Evolutionary conservation across 495 filamentous ascomycete genomes (phyloP), one percentile per base, ranked within the genome.

Genomic region (Neurospora sp.): DNA sequence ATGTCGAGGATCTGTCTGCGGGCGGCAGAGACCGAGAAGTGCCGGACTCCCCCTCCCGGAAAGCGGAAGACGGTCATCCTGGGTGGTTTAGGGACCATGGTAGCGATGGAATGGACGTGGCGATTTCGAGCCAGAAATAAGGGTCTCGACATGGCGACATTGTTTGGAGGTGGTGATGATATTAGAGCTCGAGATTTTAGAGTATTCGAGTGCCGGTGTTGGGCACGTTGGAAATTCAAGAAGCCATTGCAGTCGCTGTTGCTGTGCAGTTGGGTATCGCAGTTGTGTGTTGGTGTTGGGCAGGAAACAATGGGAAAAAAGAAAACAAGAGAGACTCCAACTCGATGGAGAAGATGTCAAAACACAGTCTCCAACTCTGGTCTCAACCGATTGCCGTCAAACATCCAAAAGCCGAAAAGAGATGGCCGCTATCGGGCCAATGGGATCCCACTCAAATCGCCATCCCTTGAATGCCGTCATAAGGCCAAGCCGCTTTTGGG

Each of bases 1-100:
- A 86, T 81, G 44, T 86, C 83, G 73, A 85, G 84, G 38, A 91
- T 84, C 74, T 88, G 76, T n/a, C 75, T 70, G 23, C 81, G 81
- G 7, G 39, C 59, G 37, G 78, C 71, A 7, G 87, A 83, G 18
- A 76, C 75, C 2, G 87, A 86, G 80, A 91, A 89, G 46, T 72
- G 75, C 71, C 87, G 81, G 7, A 38, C 54, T 7, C 27, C 66
- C 35, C 18, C 54, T 39, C 23, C 16, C 70, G 42, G 69, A 35
- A 44, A 18, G 40, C 72, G 38, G 31, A 46, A n/a, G n/a, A 74
- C 37, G 18, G 73, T 41, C 74, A 76, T 75, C 71, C 14, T 72
- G 69, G 59, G 62, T 18, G 59, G 16, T 14, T 69, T 74, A 62
- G 74, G 38, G 72, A 73, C 71, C 73, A 70, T 71, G 69, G 18